phyloP scores from a whole-genome alignment of 305 asterid genomes.

The Fraxinus baroniana region DNA sequence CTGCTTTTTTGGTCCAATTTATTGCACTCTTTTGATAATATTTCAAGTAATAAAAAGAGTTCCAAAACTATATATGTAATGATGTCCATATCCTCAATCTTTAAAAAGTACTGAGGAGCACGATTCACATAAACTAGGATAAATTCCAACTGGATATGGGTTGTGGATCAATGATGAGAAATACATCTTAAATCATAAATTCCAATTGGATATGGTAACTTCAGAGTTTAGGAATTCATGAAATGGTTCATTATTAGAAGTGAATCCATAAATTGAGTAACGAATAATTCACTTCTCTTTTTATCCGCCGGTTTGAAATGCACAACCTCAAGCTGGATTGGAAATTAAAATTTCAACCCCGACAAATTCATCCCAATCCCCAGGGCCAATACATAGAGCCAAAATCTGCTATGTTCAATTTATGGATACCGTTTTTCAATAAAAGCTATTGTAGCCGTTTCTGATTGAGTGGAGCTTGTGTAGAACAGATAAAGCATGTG shows the following conservation, averaged over 20 bases:
- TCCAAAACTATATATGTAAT: conserved; percentile 26
- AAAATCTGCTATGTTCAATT: background rate
- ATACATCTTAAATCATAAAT: background rate
- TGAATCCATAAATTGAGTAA: background rate
- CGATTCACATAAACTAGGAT: background rate
- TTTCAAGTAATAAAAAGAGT: conserved; percentile 20
- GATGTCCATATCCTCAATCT: background rate
- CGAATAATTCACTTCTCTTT: background rate
- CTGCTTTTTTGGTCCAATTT: background rate
- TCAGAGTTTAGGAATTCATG: background rate
- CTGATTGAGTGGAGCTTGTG: background rate
- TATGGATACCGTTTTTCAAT: background rate
- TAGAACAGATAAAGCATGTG: background rate
- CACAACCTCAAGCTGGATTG: background rate
- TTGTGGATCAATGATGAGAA: background rate
- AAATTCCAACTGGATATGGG: background rate
- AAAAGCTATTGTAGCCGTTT: background rate
- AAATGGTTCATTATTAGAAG: background rate
- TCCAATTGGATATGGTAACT: background rate
- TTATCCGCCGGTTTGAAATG: background rate
- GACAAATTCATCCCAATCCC: background rate
- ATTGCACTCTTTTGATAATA: background rate
- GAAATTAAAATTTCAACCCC: background rate
- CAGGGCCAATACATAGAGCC: background rate
- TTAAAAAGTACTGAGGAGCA: background rate